Percentiles rank a stretch among this genome's conserved stretches.
Evolutionary conservation across 139 green algal genomes (phyloP).

Genomic region (Closterium sp.): DNA sequence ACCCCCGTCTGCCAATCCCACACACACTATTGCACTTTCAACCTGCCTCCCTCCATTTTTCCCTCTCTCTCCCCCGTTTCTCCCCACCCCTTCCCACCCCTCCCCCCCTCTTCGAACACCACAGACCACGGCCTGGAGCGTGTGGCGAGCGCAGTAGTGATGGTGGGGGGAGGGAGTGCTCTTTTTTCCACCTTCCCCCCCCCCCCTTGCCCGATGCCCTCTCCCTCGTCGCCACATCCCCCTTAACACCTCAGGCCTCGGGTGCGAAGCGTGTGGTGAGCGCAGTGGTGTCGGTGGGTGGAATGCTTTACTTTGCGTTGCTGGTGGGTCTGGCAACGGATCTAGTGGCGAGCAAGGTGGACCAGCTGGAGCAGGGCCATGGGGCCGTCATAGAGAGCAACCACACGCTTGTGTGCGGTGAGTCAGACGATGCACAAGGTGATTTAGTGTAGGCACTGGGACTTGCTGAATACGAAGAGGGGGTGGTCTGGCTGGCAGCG

Average conservation of each 20-base stretch:
- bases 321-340: constrained; percentile 31
- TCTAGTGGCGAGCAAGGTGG: constrained; percentile 12
- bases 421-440: not conserved
- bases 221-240: too few relatives aligned
- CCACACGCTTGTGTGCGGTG: constrained; percentile 23
- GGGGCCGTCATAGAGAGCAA: constrained; percentile 12
- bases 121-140: not conserved
- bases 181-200: constrained; percentile 42
- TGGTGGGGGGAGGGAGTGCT: constrained; percentile 31
- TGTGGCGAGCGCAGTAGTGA: constrained; percentile 3
- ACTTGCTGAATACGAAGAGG: too few relatives aligned
- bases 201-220: too few relatives aligned
- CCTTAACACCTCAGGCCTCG: too few relatives aligned
- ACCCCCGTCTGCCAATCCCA: too few relatives aligned
- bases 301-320: constrained; percentile 41
- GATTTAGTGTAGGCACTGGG: too few relatives aligned
- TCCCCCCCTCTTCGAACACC: not conserved
- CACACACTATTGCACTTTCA: too few relatives aligned
- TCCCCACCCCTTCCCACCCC: too few relatives aligned
- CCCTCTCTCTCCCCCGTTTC: not conserved
- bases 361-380: not conserved
- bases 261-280: too few relatives aligned
- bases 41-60: too few relatives aligned
- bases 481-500: too few relatives aligned
- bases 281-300: constrained; percentile 7